These are phyloP conservation scores for Aspergillus ruber DNA, from an alignment of 2,329 filamentous ascomycete genomes.

Conservation along the genomic window DNA sequence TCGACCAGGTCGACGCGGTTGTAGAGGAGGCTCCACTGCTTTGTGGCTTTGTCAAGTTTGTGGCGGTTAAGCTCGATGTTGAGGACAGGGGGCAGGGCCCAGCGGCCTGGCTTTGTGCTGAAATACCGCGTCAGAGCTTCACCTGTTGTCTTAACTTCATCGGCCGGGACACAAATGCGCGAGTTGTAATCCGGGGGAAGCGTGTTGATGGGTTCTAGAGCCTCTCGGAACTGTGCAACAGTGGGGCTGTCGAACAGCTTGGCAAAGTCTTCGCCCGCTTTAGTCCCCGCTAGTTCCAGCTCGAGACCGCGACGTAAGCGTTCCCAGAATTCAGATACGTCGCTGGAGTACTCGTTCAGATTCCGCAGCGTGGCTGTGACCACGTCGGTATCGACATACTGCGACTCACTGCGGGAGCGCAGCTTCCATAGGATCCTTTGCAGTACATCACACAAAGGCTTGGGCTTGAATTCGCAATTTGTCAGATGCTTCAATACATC, in stretches of 20 bases:
- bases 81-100: constrained; percentile 45
- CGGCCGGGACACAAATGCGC: constrained; percentile 32
- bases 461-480: constrained; percentile 43
- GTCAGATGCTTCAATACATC: constrained; percentile 42
- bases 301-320: constrained; percentile 46
- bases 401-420: constrained; percentile 37
- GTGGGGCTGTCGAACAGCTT: constrained; percentile 43
- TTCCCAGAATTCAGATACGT: constrained; percentile 53
- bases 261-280: constrained; percentile 34
- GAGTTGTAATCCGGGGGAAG: constrained; percentile 34
- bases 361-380: constrained; percentile 37
- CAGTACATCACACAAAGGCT: constrained; percentile 46
- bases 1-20: constrained; percentile 54
- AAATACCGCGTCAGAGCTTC: constrained; percentile 31
- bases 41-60: constrained; percentile 46
- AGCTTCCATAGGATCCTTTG: constrained; percentile 48
- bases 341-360: constrained; percentile 41
- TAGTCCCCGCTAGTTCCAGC: constrained; percentile 45
- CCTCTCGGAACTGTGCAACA: not conserved
- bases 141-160: constrained; percentile 30
- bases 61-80: constrained; percentile 54
- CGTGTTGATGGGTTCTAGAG: constrained; percentile 26
- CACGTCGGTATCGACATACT: constrained; percentile 37
- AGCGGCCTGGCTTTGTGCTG: constrained; percentile 28
- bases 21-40: constrained; percentile 52